Evolutionary conservation across 495 filamentous ascomycete genomes (phyloP).

Genomic region (Ramalina intermedia): DNA sequence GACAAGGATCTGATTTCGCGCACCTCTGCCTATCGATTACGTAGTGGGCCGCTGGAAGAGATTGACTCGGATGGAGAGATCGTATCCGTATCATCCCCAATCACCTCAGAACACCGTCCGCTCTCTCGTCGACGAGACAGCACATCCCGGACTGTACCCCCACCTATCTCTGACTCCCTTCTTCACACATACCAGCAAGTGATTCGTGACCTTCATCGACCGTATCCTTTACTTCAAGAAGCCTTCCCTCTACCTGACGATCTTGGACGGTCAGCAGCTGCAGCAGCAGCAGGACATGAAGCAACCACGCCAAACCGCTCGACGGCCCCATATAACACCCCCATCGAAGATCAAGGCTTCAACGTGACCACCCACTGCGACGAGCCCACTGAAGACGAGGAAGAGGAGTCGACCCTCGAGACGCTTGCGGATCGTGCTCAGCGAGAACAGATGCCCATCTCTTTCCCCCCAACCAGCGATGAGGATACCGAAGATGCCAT

Average conservation of each 20-base stretch:
- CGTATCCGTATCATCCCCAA: background rate
- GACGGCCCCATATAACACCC: background rate
- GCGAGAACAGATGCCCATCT: constrained; percentile 14
- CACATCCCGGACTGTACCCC: constrained; percentile 10
- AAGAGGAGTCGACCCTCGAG: constrained; percentile 20
- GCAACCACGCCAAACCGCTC: background rate
- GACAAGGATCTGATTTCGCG: constrained; percentile 57
- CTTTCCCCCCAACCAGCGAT: constrained; percentile 12
- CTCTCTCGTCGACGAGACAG: constrained; percentile 14
- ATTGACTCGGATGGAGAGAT: background rate
- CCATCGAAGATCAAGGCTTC: constrained; percentile 23
- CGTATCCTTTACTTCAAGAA: background rate
- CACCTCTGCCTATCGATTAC: constrained; percentile 54
- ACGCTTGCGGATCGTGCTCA: constrained; percentile 19
- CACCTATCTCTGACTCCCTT: constrained; percentile 11
- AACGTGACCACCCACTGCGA: constrained; percentile 37
- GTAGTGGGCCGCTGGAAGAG: background rate
- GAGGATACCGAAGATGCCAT: constrained; percentile 17
- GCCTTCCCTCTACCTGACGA: background rate
- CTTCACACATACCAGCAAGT: constrained; percentile 1
- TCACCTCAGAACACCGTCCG: constrained; percentile 4
- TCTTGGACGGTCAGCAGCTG: background rate
- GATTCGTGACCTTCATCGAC: background rate
- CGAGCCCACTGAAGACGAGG: constrained; percentile 28
- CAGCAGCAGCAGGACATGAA: background rate